Evolutionary conservation across 1,284 basidiomycete species (phyloP), one percentile per base, ranked within the genome.

Genomic region (Porogramme epimiltina): DNA sequence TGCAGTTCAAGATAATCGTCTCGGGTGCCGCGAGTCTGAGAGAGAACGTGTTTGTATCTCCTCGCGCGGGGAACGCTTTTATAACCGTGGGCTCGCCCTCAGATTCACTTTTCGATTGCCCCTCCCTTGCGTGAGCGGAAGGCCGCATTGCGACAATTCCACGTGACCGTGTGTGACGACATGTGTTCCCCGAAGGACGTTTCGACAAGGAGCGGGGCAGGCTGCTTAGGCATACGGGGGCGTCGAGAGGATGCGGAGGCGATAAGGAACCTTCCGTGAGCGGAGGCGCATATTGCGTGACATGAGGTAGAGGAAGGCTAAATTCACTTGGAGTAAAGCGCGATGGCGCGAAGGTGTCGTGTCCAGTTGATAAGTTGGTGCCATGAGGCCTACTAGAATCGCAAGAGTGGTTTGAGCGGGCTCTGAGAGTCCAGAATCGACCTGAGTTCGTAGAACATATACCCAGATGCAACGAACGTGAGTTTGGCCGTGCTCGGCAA

Each of bases 111-210:
- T 19, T 20, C 23, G 44, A 42, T 36, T 28, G 19, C 25, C 15
- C 36, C 34, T 25, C 49, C 28, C 51, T 60, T 49, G 55, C 59
- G 59, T 49, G 49, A 55, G 51, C 41, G 42, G 53, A 54, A 52
- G 53, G 34, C 33, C 9, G 22, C 39, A 60, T 60, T 46, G 54
- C 59, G 59, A 54, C 59, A 58, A 49, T 41, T 31, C 46, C 59
- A 58, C 54, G 59, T 60, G 59, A 60, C 38, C 51, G 41, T 38
- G 57, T 28, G 44, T 43, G 48, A 40, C 16, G n/a, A 33, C 23
- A n/a, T 31, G 11, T 4, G 20, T 15, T 55, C 48, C 53, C 39
- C 42, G 36, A 24, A 37, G 22, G 53, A 38, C 45, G 37, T 55
- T 55, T 48, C 28, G 8, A 13, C 13, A 13, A 13, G 28, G 28